Percentiles rank a stretch among this genome's conserved stretches.
Evolutionary conservation across 495 filamentous ascomycete genomes (phyloP).

Genomic region (Annulohypoxylon stygium): DNA sequence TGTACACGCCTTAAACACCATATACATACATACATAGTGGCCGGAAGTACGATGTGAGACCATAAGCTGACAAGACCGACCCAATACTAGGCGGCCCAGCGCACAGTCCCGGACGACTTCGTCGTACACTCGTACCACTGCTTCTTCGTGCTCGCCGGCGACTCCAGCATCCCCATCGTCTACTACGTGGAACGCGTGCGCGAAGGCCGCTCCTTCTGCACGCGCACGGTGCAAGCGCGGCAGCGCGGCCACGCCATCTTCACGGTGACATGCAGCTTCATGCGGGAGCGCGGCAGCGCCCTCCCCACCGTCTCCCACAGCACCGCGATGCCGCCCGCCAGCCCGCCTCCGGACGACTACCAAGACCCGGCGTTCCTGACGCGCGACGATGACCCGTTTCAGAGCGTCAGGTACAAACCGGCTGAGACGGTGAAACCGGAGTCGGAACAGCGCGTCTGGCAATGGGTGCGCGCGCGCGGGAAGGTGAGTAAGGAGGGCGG

Average conservation of each 20-base stretch:
- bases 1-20: neutral
- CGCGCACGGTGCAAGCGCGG: constrained; percentile 93
- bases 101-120: constrained; percentile 84
- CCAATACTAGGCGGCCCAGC: constrained; percentile 74
- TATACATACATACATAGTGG: neutral
- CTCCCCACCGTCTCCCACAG: constrained; percentile 70
- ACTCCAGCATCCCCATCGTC: constrained; percentile 84
- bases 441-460: constrained; percentile 76
- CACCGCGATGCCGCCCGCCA: constrained; percentile 65
- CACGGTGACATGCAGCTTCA: constrained; percentile 93
- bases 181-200: constrained; percentile 93
- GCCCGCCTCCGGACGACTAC: constrained; percentile 56
- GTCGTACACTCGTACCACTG: constrained; percentile 96
- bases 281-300: constrained; percentile 64
- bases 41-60: neutral
- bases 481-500: constrained; percentile 77
- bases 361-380: constrained; percentile 53
- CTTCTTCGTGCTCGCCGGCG: constrained; percentile 95
- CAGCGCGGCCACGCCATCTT: constrained; percentile 93
- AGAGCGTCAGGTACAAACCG: constrained; percentile 67
- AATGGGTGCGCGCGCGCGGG: constrained; percentile 84
- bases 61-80: constrained; percentile 4
- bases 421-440: constrained; percentile 53
- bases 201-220: constrained; percentile 90
- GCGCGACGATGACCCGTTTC: constrained; percentile 66